A percentile compares a stretch with the other conserved stretches of the same genome.
These are phyloP conservation scores for Macrotyloma uniflorum DNA, from an alignment of 306 rosid genomes.

Conservation along the genomic window DNA sequence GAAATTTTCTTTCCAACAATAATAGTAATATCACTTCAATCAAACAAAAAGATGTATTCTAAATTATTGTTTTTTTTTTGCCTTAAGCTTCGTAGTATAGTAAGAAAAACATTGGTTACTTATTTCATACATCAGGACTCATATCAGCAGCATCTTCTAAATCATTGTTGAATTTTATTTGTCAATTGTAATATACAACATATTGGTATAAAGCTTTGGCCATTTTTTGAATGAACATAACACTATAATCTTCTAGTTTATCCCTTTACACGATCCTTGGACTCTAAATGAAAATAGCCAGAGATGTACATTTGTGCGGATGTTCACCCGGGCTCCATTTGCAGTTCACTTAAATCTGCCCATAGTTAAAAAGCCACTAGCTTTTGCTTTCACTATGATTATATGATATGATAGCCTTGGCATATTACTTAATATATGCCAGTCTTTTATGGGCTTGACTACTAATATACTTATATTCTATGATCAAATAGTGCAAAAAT, in stretches of 20 bases:
- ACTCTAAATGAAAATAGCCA: background rate
- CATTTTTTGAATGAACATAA: background rate
- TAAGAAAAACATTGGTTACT: background rate
- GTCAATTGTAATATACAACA: background rate
- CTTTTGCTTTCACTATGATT: conserved; percentile 25
- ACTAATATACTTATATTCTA: too few relatives aligned
- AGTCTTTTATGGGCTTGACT: background rate
- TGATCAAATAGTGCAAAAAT: too few relatives aligned
- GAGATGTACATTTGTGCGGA: background rate
- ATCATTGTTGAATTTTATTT: background rate
- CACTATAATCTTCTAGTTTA: background rate
- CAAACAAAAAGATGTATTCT: conserved; percentile 12
- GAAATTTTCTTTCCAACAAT: conserved; percentile 22
- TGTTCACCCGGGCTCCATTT: background rate
- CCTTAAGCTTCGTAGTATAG: background rate
- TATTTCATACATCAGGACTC: background rate
- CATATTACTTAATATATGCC: conserved; percentile 1
- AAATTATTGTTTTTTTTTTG: background rate
- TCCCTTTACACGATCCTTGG: too few relatives aligned
- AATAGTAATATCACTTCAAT: background rate
- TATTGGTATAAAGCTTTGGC: background rate
- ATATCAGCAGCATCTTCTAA: background rate
- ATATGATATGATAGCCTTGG: background rate
- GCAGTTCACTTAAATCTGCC: background rate
- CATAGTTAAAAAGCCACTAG: background rate